A percentile compares a stretch with the other conserved stretches of the same genome.
These are phyloP conservation scores for Polygonum maritimum DNA, from an alignment of 148 eudicot genomes.

Conservation along the genomic window DNA sequence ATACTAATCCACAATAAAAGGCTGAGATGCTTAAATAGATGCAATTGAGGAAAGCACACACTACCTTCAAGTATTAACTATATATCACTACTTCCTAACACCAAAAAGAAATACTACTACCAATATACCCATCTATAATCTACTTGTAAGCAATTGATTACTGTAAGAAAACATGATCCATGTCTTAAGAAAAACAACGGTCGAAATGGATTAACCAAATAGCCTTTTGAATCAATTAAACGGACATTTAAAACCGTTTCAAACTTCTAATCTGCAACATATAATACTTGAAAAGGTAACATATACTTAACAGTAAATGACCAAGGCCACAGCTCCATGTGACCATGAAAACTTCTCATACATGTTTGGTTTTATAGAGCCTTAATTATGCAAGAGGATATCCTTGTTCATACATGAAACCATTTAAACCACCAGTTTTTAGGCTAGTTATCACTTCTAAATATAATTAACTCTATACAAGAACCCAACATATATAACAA, in stretches of 20 bases:
- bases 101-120: background rate
- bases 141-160: background rate
- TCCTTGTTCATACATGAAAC: background rate
- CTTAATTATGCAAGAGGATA: background rate
- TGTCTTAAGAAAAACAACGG: background rate
- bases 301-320: background rate
- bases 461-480: background rate
- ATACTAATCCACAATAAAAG: background rate
- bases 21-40: background rate
- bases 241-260: background rate
- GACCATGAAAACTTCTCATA: background rate
- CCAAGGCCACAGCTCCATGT: background rate
- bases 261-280: background rate
- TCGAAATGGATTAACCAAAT: background rate
- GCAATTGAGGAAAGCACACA: background rate
- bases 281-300: background rate
- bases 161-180: background rate
- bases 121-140: background rate
- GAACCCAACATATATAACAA: background rate
- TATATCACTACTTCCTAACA: background rate
- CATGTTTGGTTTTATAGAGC: background rate
- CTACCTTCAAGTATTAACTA: background rate
- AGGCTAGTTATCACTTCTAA: background rate
- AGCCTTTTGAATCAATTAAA: background rate
- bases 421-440: background rate